phyloP scores from a whole-genome alignment of 192 early-diverging fungal genomes.

The Umbelopsis isabellina region DNA sequence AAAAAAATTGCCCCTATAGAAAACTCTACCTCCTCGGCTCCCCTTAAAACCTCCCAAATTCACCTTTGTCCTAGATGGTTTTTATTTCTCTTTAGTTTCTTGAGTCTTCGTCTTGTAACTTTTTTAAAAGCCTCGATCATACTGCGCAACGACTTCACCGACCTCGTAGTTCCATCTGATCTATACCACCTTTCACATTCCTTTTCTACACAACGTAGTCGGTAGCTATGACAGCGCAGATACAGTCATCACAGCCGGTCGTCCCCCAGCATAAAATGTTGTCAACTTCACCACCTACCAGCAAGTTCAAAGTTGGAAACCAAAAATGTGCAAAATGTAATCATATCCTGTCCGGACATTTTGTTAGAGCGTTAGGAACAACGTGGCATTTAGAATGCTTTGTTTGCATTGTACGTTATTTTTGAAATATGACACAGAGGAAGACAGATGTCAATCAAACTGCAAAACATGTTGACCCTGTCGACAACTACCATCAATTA shows the following conservation, averaged over 20 bases:
- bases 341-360: conserved; percentile 63
- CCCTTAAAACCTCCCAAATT: conserved; percentile 20
- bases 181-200: not conserved
- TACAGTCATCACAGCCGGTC: not conserved
- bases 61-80: not conserved
- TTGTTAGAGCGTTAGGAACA: conserved; percentile 81
- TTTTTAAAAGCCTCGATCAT: not conserved
- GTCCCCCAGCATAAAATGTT: not conserved
- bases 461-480: too few species aligned
- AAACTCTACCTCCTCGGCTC: conserved; percentile 7
- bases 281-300: not conserved
- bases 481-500: not conserved
- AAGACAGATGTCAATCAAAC: not conserved
- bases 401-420: conserved; percentile 80
- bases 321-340: conserved; percentile 22
- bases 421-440: not conserved
- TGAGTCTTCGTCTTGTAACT: not conserved
- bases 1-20: conserved; percentile 7
- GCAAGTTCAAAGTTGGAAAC: conserved; percentile 8
- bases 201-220: not conserved
- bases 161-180: not conserved
- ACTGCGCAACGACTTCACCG: not conserved
- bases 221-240: conserved; percentile 11
- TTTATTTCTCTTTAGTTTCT: not conserved
- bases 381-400: conserved; percentile 96